A percentile compares a stretch with the other conserved stretches of the same genome.
These are phyloP conservation scores for Aspergillus sp. DNA, from an alignment of 2,329 filamentous ascomycete species.

Conservation along the genomic window DNA sequence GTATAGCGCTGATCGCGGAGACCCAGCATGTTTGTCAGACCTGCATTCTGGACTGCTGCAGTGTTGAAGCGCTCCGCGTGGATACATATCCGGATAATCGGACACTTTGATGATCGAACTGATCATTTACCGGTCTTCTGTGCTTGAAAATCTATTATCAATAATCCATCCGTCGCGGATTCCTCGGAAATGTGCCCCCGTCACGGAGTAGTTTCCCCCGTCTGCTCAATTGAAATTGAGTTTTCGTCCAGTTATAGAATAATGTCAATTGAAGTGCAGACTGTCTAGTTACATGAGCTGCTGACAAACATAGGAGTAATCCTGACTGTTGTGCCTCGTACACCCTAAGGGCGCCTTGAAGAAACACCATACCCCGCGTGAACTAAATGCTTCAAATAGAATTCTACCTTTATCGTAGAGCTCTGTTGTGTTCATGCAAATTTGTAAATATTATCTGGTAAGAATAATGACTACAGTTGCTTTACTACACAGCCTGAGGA, in stretches of 20 bases:
- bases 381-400: neutral
- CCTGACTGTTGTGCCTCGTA: neutral
- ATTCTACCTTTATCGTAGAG: neutral
- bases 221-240: neutral
- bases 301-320: constrained; percentile 4
- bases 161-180: neutral
- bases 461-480: too few relatives aligned
- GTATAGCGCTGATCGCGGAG: neutral
- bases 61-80: neutral
- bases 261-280: neutral
- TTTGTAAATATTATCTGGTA: too few relatives aligned
- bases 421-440: neutral
- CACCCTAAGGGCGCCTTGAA: neutral
- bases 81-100: neutral
- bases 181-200: constrained; percentile 10
- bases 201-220: neutral
- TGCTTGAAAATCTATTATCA: constrained; percentile 8
- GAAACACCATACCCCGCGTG: neutral
- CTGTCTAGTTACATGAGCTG: neutral
- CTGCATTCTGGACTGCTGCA: constrained; percentile 10
- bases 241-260: neutral
- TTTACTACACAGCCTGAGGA: too few relatives aligned
- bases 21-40: constrained; percentile 9
- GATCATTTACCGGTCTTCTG: neutral
- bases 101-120: neutral